Evolutionary conservation across 257 asterid genomes (phyloP).

Genomic region (Plectranthus barbatus): DNA sequence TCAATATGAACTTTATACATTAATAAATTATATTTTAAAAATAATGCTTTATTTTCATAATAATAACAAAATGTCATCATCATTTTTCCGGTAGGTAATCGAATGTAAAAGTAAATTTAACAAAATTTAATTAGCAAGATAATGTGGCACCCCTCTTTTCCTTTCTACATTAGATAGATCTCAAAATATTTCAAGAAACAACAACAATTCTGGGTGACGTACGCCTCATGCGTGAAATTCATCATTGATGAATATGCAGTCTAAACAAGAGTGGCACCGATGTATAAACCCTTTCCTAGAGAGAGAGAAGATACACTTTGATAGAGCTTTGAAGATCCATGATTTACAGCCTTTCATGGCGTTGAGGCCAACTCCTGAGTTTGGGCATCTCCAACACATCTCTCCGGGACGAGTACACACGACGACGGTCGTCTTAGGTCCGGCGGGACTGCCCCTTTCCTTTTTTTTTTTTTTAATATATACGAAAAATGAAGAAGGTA

Average conservation of each 20-base stretch:
- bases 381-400: not conserved
- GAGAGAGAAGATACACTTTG: not conserved
- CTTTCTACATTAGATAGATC: too few relatives aligned
- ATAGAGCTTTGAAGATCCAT: not conserved
- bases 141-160: too few relatives aligned
- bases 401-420: not conserved
- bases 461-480: too few relatives aligned
- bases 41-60: too few relatives aligned
- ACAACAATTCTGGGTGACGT: not conserved
- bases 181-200: not conserved
- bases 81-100: too few relatives aligned
- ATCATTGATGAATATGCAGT: not conserved
- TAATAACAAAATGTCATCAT: too few relatives aligned
- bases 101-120: too few relatives aligned
- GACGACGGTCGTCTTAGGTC: not conserved
- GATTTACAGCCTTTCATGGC: not conserved
- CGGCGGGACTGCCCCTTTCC: not conserved
- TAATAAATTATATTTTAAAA: too few relatives aligned
- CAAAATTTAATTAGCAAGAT: too few relatives aligned
- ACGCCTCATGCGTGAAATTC: not conserved
- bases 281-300: not conserved
- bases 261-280: too few relatives aligned
- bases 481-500: not conserved
- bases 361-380: not conserved
- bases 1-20: too few relatives aligned